Evolutionary conservation across 495 filamentous ascomycete genomes (phyloP).

Genomic region (Penicillium ochrochloron): DNA sequence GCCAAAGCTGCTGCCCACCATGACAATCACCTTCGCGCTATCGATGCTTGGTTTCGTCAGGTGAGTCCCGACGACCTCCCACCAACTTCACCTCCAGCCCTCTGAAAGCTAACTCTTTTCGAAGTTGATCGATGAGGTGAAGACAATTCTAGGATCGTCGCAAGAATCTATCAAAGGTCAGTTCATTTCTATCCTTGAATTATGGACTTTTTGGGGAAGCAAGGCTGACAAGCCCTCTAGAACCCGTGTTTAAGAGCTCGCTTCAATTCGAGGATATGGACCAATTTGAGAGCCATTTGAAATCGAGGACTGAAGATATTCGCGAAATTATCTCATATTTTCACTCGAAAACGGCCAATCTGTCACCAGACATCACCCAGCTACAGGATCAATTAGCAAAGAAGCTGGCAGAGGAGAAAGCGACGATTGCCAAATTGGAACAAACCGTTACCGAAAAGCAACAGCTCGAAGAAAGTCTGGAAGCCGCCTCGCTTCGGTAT

Average conservation of each 20-base stretch:
- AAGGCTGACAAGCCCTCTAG: constrained; percentile 30
- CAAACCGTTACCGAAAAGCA: constrained; percentile 78
- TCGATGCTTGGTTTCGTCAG: constrained; percentile 92
- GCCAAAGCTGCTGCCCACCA: constrained; percentile 76
- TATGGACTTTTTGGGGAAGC: neutral
- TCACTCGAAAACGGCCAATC: constrained; percentile 50
- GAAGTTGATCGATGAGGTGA: constrained; percentile 86
- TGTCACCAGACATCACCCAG: constrained; percentile 66
- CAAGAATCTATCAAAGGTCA: constrained; percentile 61
- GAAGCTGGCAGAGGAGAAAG: constrained; percentile 80
- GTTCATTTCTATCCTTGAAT: constrained; percentile 8
- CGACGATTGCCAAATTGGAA: constrained; percentile 74
- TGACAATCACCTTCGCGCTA: constrained; percentile 86
- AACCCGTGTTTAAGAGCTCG: constrained; percentile 38
- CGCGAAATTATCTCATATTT: constrained; percentile 62
- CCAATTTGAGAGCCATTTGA: constrained; percentile 79
- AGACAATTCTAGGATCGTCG: constrained; percentile 63
- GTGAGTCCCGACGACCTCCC: constrained; percentile 53
- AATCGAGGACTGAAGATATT: constrained; percentile 63
- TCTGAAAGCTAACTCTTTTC: neutral
- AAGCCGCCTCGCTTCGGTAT: constrained; percentile 84
- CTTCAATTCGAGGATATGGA: constrained; percentile 44
- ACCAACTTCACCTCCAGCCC: neutral
- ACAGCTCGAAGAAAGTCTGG: constrained; percentile 78
- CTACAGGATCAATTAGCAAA: constrained; percentile 74